Percentiles rank a stretch among this genome's conserved stretches.
These are phyloP conservation scores for Ophiognomonia clavigignenti-juglandacearum DNA, from an alignment of 2,329 filamentous ascomycete genomes.

Conservation along the genomic window DNA sequence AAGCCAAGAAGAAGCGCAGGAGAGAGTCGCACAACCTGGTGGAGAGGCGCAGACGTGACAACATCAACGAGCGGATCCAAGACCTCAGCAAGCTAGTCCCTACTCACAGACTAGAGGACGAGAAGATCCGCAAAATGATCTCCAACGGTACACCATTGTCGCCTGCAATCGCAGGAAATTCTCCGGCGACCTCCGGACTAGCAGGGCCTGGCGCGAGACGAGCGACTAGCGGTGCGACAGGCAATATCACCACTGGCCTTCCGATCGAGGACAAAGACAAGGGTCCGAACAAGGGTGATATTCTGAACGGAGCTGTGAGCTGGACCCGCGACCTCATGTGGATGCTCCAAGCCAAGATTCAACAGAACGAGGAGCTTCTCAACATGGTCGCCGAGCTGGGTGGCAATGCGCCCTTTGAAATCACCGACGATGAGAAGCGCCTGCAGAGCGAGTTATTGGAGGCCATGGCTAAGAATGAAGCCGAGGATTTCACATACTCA, in stretches of 20 bases:
- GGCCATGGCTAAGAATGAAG: slow-evolving; percentile 75
- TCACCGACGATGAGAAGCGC: slow-evolving; percentile 86
- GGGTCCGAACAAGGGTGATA: slow-evolving; percentile 97
- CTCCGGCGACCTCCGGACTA: slow-evolving; percentile 77
- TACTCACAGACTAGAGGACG: slow-evolving; percentile 86
- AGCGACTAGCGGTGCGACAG: slow-evolving; percentile 63
- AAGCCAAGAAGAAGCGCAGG: slow-evolving; percentile 86
- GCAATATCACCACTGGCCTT: slow-evolving; percentile 86
- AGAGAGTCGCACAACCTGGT: slow-evolving; percentile 96
- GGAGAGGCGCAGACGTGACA: slow-evolving; percentile 89
- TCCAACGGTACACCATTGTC: slow-evolving; percentile 88
- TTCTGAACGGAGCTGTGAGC: slow-evolving; percentile 92
- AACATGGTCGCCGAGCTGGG: slow-evolving; percentile 70
- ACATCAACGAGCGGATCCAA: slow-evolving; percentile 98
- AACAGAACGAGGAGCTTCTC: slow-evolving; percentile 82
- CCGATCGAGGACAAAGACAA: slow-evolving; percentile 98
- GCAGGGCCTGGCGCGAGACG: slow-evolving; percentile 80
- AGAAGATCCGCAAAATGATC: slow-evolving; percentile 93
- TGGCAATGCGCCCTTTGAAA: slow-evolving; percentile 71
- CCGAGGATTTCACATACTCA: slow-evolving; percentile 75
- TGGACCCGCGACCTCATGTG: slow-evolving; percentile 99
- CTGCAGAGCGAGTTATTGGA: slow-evolving; percentile 94
- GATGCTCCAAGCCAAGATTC: slow-evolving; percentile 84
- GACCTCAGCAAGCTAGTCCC: slow-evolving; percentile 93
- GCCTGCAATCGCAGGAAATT: slow-evolving; percentile 69